These are phyloP conservation scores for Akebia trifoliata DNA, from an alignment of 164 flowering plant species.

Conservation along the genomic window DNA sequence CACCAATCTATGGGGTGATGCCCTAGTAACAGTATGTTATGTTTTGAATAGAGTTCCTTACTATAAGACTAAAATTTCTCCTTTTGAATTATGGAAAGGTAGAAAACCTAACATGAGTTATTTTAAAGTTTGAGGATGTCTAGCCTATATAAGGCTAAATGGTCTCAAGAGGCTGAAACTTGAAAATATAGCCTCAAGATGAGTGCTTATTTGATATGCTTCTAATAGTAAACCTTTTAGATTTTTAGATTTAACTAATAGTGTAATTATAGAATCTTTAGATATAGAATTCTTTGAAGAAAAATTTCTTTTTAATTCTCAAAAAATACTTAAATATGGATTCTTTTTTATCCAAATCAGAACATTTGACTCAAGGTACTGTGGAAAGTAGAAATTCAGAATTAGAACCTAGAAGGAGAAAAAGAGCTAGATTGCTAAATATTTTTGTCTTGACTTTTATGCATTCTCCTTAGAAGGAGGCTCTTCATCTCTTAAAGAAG, in stretches of 20 bases:
- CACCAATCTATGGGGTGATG: too few species aligned
- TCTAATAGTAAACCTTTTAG: too few species aligned
- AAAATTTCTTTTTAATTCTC: neutral
- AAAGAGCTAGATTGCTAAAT: neutral
- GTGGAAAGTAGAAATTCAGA: neutral
- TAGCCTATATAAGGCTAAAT: too few species aligned
- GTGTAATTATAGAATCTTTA: neutral
- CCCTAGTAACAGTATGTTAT: too few species aligned
- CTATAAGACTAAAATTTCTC: too few species aligned
- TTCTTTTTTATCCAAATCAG: neutral
- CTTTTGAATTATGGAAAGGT: too few species aligned
- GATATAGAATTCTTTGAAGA: neutral
- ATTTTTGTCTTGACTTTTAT: neutral
- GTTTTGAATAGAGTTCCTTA: too few species aligned
- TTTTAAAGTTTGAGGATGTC: too few species aligned
- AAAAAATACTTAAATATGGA: neutral
- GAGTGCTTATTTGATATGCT: neutral
- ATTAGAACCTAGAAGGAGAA: conserved; percentile 2
- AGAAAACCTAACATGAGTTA: too few species aligned
- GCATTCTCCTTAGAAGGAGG: neutral
- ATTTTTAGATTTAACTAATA: too few species aligned
- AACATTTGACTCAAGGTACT: neutral
- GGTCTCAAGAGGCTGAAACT: too few species aligned
- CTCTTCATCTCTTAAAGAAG: neutral
- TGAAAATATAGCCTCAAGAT: too few species aligned